Evolutionary conservation across 2,329 filamentous ascomycete species (phyloP), one percentile per base, ranked within the genome.

Genomic region (Aspergillus novoparasiticus): DNA sequence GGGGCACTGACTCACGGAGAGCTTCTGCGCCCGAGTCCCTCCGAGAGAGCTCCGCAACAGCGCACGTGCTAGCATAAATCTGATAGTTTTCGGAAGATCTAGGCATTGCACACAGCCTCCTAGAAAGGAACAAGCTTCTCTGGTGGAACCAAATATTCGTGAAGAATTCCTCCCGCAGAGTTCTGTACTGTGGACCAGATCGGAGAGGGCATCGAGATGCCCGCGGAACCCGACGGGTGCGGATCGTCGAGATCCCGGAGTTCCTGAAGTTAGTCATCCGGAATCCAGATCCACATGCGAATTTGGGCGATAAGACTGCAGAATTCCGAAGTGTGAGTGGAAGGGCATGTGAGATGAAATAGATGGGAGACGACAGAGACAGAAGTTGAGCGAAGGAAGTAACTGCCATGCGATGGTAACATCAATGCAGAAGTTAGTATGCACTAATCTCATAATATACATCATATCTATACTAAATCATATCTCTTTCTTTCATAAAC

Each of bases 211-310:
- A 39, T 58, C 30, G 45, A 58, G 30, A 19, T 50, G 45, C 57
- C 57, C 34, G 45, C 45, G 57, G 57, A 59, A 51, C 28, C 43
- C 28, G 51, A 16, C 51, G 51, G 51, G 51, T 50, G 30, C 57
- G 57, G 45, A 51, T 59, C 43, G 45, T 16, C n/a, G n/a, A 41
- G 16, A 28, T 58, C 12, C 45, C 57, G 57, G 57, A 50, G 1
- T 69, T 61, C 54, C 68, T 72, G 70, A 43, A 68, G 57, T 21
- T 68, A 56, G 6, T 67, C 59, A 48, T 71, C 26, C 51, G 68
- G 72, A 63, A 51, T 71, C 26, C 48, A 68, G 72, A 63, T 77
- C 77, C 46, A 77, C 73, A 57, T 71, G 69, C 1, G 69, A 69
- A 58, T 69, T 76, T 43, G 73, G 72, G 0, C 74, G 74, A 21